Evolutionary conservation across 1,284 basidiomycete species (phyloP).

Genomic region (Erythrobasidium hasegawianum): DNA sequence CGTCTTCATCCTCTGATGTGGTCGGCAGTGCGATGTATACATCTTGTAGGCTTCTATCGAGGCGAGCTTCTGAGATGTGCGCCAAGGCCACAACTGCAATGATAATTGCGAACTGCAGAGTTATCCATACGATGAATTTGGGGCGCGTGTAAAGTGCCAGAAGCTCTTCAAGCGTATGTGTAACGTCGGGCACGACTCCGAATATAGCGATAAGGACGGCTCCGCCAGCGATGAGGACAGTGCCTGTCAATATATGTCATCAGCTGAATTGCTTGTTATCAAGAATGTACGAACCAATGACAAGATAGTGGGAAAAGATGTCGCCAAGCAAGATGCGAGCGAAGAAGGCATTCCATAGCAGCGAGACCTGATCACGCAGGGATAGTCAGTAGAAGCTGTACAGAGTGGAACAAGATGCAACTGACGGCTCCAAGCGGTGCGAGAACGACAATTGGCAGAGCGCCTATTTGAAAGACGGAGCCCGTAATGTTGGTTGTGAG

Average conservation of each 20-base stretch:
- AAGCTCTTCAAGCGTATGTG: conserved; percentile 83
- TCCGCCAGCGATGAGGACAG: conserved; percentile 78
- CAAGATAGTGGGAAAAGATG: conserved; percentile 76
- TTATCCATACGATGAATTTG: conserved; percentile 77
- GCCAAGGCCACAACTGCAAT: conserved; percentile 57
- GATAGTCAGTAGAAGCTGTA: neutral
- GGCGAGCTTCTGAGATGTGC: conserved; percentile 15
- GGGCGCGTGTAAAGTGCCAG: conserved; percentile 71
- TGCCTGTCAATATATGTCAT: conserved; percentile 52
- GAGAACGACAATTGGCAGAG: conserved; percentile 85
- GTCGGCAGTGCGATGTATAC: conserved; percentile 27
- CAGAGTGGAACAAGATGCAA: neutral
- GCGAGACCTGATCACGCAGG: conserved; percentile 55
- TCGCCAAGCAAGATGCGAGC: conserved; percentile 81
- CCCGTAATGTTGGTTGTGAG: conserved; percentile 77
- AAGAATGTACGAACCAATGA: conserved; percentile 55
- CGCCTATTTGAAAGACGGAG: conserved; percentile 91
- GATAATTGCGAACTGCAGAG: conserved; percentile 63
- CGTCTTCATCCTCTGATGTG: conserved; percentile 1
- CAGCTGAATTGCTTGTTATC: neutral
- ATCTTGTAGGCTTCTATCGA: conserved; percentile 25
- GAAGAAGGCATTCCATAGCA: conserved; percentile 93
- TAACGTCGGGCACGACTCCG: conserved; percentile 85
- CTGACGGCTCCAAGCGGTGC: conserved; percentile 80
- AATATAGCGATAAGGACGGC: conserved; percentile 87